These are phyloP conservation scores for Schizophyllum amplum DNA, from an alignment of 1,284 basidiomycete genomes.

Conservation along the genomic window DNA sequence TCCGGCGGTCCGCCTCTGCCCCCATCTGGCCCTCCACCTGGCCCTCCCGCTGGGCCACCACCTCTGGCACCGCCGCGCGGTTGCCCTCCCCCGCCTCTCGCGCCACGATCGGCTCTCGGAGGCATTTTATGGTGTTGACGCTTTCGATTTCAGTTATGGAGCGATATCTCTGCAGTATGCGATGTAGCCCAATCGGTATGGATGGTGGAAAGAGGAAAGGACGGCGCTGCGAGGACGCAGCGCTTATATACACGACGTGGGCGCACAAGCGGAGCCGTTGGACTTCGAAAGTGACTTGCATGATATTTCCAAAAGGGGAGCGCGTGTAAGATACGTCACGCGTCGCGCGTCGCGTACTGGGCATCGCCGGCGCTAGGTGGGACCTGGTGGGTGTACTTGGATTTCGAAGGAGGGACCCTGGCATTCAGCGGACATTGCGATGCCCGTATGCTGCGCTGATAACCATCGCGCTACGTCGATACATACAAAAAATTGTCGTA, in stretches of 20 bases:
- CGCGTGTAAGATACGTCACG: no score
- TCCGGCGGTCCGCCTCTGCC: slow-evolving; percentile 26
- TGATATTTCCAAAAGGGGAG: neutral
- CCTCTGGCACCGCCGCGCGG: no score
- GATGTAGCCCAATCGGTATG: no score
- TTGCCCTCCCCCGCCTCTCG: no score
- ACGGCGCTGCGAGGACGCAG: neutral
- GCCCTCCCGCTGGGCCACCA: slow-evolving; percentile 27
- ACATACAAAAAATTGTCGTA: neutral
- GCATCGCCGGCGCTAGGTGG: no score
- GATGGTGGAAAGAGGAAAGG: neutral
- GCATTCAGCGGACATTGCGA: neutral
- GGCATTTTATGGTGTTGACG: neutral
- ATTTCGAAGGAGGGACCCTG: neutral
- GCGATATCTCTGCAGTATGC: neutral
- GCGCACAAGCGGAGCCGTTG: neutral
- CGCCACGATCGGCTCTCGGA: slow-evolving; percentile 12
- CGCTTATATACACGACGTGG: neutral
- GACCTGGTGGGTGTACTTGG: neutral
- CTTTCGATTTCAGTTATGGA: neutral
- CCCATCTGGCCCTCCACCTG: slow-evolving; percentile 22
- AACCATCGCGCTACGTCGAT: neutral
- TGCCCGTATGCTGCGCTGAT: neutral
- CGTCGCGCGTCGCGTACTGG: no score
- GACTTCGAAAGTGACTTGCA: neutral